These are phyloP conservation scores for Cafeteria roenbergensis DNA, from an alignment of 108 stramenopile genomes.

Conservation along the genomic window DNA sequence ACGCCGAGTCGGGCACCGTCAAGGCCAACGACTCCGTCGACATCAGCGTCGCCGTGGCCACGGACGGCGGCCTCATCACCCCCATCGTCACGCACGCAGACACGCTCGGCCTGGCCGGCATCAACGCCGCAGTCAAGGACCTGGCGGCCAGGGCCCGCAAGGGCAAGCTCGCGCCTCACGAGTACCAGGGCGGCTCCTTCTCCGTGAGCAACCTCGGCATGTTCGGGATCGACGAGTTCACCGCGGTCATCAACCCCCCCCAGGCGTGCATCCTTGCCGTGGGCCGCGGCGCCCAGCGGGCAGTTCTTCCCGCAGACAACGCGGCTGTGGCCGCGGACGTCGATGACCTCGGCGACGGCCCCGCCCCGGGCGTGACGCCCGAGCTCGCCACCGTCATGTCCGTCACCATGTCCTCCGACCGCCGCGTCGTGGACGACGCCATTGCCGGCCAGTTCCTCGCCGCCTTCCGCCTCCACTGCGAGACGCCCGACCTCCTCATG, in stretches of 20 bases:
- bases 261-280: conserved; percentile 94
- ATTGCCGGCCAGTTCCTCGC: conserved; percentile 77
- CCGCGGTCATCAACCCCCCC: conserved; percentile 95
- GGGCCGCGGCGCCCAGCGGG: conserved; percentile 66
- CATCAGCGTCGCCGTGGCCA: conserved; percentile 93
- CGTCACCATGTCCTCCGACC: conserved; percentile 84
- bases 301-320: conserved; percentile 54
- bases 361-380: no score
- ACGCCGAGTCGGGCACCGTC: conserved; percentile 33
- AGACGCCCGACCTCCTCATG: conserved; percentile 64
- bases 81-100: conserved; percentile 75
- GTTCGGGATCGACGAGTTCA: conserved; percentile 92
- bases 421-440: conserved; percentile 90
- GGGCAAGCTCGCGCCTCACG: conserved; percentile 74
- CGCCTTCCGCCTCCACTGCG: conserved; percentile 71
- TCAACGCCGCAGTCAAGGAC: conserved; percentile 66
- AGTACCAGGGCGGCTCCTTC: conserved; percentile 94
- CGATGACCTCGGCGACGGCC: conserved; percentile 12
- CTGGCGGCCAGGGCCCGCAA: conserved; percentile 61
- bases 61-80: conserved; percentile 79
- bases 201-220: conserved; percentile 92
- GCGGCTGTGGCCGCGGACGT: neutral
- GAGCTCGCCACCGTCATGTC: conserved; percentile 62
- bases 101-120: conserved; percentile 60
- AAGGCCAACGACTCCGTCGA: conserved; percentile 64